These are phyloP conservation scores for Diospyros kaki DNA, from an alignment of 148 eudicot genomes.

Conservation along the genomic window DNA sequence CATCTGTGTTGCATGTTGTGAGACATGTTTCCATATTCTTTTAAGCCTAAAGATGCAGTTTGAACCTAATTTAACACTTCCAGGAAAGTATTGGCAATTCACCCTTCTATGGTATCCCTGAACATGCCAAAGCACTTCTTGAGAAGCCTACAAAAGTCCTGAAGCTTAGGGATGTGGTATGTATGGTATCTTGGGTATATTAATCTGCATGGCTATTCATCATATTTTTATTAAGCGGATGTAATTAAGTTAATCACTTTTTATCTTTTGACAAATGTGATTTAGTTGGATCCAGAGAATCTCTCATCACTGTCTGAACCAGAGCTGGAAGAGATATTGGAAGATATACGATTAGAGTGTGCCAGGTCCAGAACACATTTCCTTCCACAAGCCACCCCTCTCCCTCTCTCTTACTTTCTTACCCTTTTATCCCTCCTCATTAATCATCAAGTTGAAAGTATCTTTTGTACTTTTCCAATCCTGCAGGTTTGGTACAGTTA, in stretches of 20 bases:
- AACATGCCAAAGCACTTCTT: constrained; percentile 79
- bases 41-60: background rate
- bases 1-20: background rate
- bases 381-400: background rate
- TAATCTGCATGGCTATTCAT: background rate
- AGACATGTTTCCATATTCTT: background rate
- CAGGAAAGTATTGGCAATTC: constrained; percentile 43
- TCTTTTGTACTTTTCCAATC: background rate
- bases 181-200: background rate
- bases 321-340: constrained; percentile 74
- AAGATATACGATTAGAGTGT: constrained; percentile 85
- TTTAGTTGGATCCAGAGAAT: constrained; percentile 50
- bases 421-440: background rate
- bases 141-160: constrained; percentile 67
- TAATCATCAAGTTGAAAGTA: constrained; percentile 1
- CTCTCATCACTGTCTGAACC: constrained; percentile 50
- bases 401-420: background rate
- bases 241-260: too few relatives aligned
- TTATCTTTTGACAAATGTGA: background rate
- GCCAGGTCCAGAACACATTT: constrained; percentile 48
- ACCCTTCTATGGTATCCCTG: constrained; percentile 79
- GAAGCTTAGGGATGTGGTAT: constrained; percentile 79
- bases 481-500: constrained; percentile 82
- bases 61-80: background rate
- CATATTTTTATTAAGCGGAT: background rate